Percentiles rank a stretch among this genome's conserved stretches.
Conservation (phyloP, 73 alveolate species). For the Paramecium octaurelia region DNA sequence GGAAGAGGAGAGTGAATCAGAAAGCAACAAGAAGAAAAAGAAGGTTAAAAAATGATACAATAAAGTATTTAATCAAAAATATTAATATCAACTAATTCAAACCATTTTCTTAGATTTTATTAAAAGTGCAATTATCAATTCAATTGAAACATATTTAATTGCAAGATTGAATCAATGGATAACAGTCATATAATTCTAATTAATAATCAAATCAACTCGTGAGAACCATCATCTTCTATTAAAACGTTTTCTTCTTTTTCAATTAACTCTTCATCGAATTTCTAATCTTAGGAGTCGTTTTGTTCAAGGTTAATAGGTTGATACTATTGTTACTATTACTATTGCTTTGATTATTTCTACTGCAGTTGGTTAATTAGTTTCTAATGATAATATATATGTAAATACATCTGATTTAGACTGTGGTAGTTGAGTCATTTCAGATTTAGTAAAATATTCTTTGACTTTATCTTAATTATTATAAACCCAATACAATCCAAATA, state of each 20-base stretch:
- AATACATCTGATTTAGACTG: conserved; percentile 13
- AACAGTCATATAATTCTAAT: not conserved
- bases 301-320: conserved; percentile 1
- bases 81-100: not conserved
- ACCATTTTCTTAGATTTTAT: not conserved
- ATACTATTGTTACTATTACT: not conserved
- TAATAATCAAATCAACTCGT: conserved; percentile 24
- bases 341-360: not conserved
- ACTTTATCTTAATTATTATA: not conserved
- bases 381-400: not conserved
- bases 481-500: not conserved
- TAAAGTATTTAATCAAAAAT: not conserved
- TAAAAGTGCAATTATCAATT: not conserved
- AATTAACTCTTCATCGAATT: conserved; percentile 36
- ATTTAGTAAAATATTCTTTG: not conserved
- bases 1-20: not conserved
- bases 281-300: not conserved
- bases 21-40: not conserved
- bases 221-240: not conserved
- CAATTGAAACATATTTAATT: not conserved
- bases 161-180: not conserved
- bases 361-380: not conserved
- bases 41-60: not conserved
- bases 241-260: conserved; percentile 9
- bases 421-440: not conserved